phyloP scores from a whole-genome alignment of 345 rosid species.

The Hibiscus trionum region DNA sequence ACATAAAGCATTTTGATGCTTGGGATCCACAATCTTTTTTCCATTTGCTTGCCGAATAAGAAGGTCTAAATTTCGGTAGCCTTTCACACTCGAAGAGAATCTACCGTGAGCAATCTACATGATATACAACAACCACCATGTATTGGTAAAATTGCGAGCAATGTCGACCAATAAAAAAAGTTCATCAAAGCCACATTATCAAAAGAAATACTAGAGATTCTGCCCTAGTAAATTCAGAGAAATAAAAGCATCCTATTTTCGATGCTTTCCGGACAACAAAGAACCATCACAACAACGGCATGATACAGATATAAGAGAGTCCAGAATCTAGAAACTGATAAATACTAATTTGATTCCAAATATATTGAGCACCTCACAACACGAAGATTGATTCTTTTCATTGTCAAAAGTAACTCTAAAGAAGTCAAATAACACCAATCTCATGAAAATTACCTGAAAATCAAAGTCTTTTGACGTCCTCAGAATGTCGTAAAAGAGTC shows the following conservation, averaged over 20 bases:
- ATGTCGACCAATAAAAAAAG: not conserved
- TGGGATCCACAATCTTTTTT: conserved; percentile 50
- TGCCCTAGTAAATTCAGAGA: not conserved
- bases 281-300: not conserved
- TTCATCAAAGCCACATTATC: not conserved
- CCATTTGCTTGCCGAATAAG: conserved; percentile 61
- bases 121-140: conserved; percentile 14
- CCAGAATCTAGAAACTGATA: not conserved
- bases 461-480: conserved; percentile 68
- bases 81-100: conserved; percentile 38
- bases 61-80: conserved; percentile 46
- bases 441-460: conserved; percentile 39
- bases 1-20: conserved; percentile 37
- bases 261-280: not conserved
- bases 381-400: not conserved
- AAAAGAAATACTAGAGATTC: not conserved
- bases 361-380: not conserved
- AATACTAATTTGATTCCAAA: not conserved
- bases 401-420: not conserved
- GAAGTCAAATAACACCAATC: not conserved
- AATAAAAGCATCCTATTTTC: not conserved
- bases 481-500: conserved; percentile 63
- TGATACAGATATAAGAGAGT: not conserved
- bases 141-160: conserved; percentile 5
- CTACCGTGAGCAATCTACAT: conserved; percentile 59